These are phyloP conservation scores for Vaccinium corymbosum DNA, from an alignment of 148 eudicot species.

Conservation along the genomic window DNA sequence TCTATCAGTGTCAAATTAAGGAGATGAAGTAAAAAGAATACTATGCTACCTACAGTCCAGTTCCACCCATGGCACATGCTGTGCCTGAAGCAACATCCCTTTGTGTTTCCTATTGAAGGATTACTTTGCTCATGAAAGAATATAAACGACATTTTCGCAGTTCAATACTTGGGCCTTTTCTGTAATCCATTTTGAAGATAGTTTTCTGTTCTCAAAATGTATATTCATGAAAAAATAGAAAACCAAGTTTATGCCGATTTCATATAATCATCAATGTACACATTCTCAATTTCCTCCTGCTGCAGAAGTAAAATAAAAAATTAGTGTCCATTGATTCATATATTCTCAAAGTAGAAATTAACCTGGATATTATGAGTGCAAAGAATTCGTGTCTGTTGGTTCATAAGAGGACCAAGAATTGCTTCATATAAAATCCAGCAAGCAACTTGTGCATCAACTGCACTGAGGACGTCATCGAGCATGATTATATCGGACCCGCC, in stretches of 20 bases:
- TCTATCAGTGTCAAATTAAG: background rate
- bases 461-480: conserved; percentile 95
- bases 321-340: background rate
- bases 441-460: conserved; percentile 96
- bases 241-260: background rate
- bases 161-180: background rate
- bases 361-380: conserved; percentile 93
- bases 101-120: background rate
- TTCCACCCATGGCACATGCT: background rate
- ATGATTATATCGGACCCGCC: conserved; percentile 55
- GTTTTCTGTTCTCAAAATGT: background rate
- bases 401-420: conserved; percentile 75
- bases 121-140: background rate
- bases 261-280: background rate
- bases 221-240: background rate
- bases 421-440: conserved; percentile 65
- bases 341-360: background rate
- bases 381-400: conserved; percentile 62
- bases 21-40: background rate
- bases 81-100: background rate
- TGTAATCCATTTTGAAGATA: background rate
- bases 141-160: background rate
- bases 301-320: background rate
- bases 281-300: background rate
- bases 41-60: background rate